Percentiles rank a stretch among this genome's conserved stretches.
These are phyloP conservation scores for Samsoniella hepiali DNA, from an alignment of 2,329 filamentous ascomycete genomes.

Conservation along the genomic window DNA sequence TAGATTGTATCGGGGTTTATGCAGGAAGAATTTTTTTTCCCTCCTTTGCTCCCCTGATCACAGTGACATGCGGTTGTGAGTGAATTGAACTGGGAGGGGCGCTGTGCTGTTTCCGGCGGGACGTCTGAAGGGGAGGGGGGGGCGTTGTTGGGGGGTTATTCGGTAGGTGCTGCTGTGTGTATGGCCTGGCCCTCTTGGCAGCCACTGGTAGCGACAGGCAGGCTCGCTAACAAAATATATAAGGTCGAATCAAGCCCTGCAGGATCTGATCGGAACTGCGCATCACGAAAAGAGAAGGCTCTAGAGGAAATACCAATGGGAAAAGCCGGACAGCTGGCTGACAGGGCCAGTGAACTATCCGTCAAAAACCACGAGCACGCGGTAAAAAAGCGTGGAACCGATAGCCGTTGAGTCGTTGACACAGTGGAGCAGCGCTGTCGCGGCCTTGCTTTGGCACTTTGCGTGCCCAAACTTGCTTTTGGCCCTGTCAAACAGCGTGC, in stretches of 20 bases:
- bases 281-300: neutral
- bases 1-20: neutral
- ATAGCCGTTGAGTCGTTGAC: neutral
- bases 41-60: constrained; percentile 6
- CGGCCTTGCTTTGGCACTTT: neutral
- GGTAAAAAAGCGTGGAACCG: neutral
- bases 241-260: neutral
- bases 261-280: constrained; percentile 12
- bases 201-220: neutral
- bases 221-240: neutral
- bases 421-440: neutral
- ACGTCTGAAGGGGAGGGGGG: neutral
- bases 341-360: neutral
- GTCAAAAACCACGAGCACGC: neutral
- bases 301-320: neutral
- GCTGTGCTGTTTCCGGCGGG: constrained; percentile 11
- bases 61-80: constrained; percentile 9
- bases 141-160: neutral
- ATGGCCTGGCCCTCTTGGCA: neutral
- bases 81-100: constrained; percentile 11
- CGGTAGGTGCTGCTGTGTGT: neutral
- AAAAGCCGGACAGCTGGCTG: neutral
- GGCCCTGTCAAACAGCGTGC: too few relatives aligned
- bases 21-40: constrained; percentile 5
- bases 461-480: neutral